Base-by-base conservation (phyloP, 441 rosid species). In the California macrophylla region DNA sequence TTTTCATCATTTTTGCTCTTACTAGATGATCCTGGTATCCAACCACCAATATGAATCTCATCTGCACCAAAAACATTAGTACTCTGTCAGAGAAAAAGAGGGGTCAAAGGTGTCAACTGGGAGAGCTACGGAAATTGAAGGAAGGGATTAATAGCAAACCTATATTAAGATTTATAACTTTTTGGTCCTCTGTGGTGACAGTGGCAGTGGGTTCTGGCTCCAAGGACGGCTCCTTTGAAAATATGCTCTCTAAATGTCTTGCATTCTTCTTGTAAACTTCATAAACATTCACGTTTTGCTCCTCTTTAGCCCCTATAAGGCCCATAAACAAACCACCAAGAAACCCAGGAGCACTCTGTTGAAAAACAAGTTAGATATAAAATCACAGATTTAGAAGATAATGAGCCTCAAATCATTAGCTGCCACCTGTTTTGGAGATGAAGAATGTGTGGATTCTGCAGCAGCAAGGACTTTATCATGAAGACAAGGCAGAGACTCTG, bases 21-120 rank as follows among this genome's bases (percentile, higher is more conserved):
- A 71, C 73, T 81, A 4, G 79, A 82, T 66, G 77, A 67, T 67
- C 82, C 69, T 25, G 67, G 30, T 18, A 77, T 20, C 45, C 86
- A 85, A 72, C 82, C 98, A 68, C 89, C 94, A 64, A 89, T 83
- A 66, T 84, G 76, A 47, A 93, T 84, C 79, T 88, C 95, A 72
- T 89, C 98, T 93, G 85, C 83, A 83, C 25, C 32, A 75, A 13
- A 72, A 79, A 68, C 29, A 72, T 38, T 67, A 32, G 66, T 30
- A 15, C 6, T 63, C 54, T 13, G 79, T 82, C 72, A 77, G 71
- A 58, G 34, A 28, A 50, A 42, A 60, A 5, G 60, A 52, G 63
- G 29, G 63, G 15, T 58, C 6, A 16, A 54, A 18, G 20, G 56
- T 50, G 56, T 50, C 21, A 18, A 20, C 25, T 52, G 52, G n/a